Base-by-base conservation (phyloP, 2,329 filamentous ascomycete species). In the Pyrenochaeta sp. region DNA sequence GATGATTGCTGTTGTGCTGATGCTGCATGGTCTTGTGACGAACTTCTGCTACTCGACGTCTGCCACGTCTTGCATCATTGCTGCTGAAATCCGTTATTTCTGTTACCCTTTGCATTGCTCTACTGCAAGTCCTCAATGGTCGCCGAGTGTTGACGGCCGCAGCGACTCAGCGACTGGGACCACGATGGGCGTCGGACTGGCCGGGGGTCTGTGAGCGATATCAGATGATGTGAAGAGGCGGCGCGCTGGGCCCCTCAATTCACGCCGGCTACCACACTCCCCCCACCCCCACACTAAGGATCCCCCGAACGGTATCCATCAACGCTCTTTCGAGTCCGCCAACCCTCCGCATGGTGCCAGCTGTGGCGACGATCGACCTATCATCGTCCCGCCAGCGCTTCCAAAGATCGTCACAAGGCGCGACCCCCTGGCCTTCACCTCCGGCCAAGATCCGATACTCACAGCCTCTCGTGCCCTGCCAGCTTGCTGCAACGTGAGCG, bases 201-300 rank as follows among this genome's bases (percentile, higher is more conserved):
- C 61, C 64, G 56, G 62, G 19, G 65, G 56, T 55, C 47, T 56
- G 50, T 48, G 53, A 62, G 50, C 58, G 63, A 70, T 68, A 76
- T 75, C 74, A 77, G 73, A 77, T 77, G 74, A 75, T 73, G 68
- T 62, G 59, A 65, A 66, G 61, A 64, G 61, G 55, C 57, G 57
- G 58, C 51, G 54, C 50, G 46, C 61, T 65, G 59, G 54, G 59
- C 56, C 54, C 58, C 54, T 56, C 57, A 59, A 37, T 63, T 58
- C 56, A 58, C 56, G 58, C 60, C 60, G 63, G 47, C 56, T 60
- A 54, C 59, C 58, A 63, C 61, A 40, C 63, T 62, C 61, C 63
- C 72, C 70, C 72, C 73, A 76, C 75, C 75, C 74, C 75, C 74
- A 77, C 75, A 73, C 75, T 75, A 74, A 39, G 50, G 56, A 62